Conservation (phyloP, 2,329 filamentous ascomycete genomes). For the Colletotrichum acutatum region DNA sequence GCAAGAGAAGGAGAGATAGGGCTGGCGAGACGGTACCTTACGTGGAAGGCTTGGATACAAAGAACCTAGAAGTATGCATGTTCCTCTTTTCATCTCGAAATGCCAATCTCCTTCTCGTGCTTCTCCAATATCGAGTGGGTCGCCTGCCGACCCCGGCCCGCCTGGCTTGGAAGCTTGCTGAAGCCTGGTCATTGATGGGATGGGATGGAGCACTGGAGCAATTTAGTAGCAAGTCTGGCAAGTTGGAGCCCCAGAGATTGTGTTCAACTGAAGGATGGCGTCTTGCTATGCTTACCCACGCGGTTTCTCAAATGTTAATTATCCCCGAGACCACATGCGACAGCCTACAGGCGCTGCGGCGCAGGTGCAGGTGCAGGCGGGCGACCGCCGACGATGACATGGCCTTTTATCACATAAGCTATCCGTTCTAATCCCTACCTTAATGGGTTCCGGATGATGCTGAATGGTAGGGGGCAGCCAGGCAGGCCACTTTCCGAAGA, state of each 20-base stretch:
- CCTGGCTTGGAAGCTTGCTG: background rate
- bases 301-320: constrained; percentile 1
- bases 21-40: background rate
- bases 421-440: background rate
- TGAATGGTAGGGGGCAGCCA: constrained; percentile 6
- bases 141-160: constrained; percentile 7
- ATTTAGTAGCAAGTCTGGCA: too few species aligned
- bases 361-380: background rate
- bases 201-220: background rate
- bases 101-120: constrained; percentile 15
- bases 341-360: background rate
- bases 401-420: background rate
- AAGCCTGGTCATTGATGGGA: background rate
- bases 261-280: constrained; percentile 24
- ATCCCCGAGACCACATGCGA: background rate
- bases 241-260: constrained; percentile 8
- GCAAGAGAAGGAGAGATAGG: background rate
- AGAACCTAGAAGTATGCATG: background rate
- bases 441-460: background rate
- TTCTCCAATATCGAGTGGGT: constrained; percentile 12
- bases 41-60: background rate
- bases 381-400: background rate
- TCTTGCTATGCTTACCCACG: constrained; percentile 17
- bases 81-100: constrained; percentile 3
- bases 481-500: background rate